Base-by-base conservation (phyloP, 2,329 filamentous ascomycete species). In the Gnomoniopsis smithogilvyi region DNA sequence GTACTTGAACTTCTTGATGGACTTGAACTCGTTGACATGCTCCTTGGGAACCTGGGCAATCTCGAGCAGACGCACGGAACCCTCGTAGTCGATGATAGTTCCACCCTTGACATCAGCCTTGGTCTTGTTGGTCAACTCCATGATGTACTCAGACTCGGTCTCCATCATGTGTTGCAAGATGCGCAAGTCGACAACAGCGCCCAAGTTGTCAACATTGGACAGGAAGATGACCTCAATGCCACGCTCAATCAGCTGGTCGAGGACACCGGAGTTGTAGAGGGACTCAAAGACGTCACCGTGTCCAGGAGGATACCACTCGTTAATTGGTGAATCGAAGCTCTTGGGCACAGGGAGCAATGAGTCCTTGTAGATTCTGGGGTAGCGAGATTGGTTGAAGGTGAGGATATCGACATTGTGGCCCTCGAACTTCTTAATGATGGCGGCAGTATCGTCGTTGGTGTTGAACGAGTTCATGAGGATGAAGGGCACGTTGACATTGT, bases 1-100 rank as follows among this genome's bases (percentile, higher is more conserved):
- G 88, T 99, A 99, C 86, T 96, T 97, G 90, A 99, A 99, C 86
- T 99, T 99, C 89, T 99, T 99, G 85, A 99, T 99, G 51, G 93
- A 97, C 88, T 99, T 99, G 91, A 99, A 99, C 82, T 99, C 95
- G 80, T 99, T 98, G 76, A 95, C 91, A 80, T 99, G 95, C 83
- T 99, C 92, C 87, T 98, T 99, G 78, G 95, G 95, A 38, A 99
- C 95, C 83, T 99, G 95, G 15, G 95, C 95, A 70, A 99, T 97
- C 82, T 99, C 95, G 55, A 99, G 90, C 67, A 99, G 89, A 73
- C 95, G 93, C 68, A 96, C 94, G 59, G 91, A 93, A 71, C 94
- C 94, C 75, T 99, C 95, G 79, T 97, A 97, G 81, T 99, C 94
- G 72, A 99, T 99, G 76, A 99, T 99, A 76, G 95, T 99, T 80